Base-by-base conservation (phyloP, 306 rosid species). In the Cotoneaster glaucophyllus region DNA sequence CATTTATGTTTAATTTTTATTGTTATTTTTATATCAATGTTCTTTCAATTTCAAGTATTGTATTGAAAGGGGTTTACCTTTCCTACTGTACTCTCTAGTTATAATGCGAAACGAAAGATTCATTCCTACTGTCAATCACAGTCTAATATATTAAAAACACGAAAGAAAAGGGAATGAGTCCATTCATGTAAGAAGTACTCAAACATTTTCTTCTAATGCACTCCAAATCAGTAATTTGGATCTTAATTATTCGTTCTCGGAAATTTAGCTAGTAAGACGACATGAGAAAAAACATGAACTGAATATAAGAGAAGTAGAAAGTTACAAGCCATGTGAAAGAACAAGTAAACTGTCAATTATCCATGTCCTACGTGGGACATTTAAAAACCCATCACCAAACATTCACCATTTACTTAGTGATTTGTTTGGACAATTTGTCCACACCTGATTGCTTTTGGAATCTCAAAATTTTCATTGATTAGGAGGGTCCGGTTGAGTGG, bases 371-470 rank as follows among this genome's bases (percentile, higher is more conserved):
- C 39, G 43, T 39, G 21, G 26, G 73, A 74, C 62, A 65, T 52
- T 57, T 45, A 56, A 65, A 39, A 81, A 39, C 53, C 68, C 14
- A 26, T 54, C 21, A 41, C 64, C 62, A 76, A 71, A 71, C 69
- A 31, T n/a, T 25, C 73, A 54, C 68, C 62, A 29, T 56, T 29
- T 24, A 32, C 67, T 45, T 24, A 71, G 54, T 76, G 25, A 22
- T 17, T 39, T 57, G 71, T 70, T 69, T 74, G 77, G 66, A 70
- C 39, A 74, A 73, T 85, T 88, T 88, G 93, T 90, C 83, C 88
- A 67, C 82, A 77, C 74, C 83, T 69, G 24, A 41, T 85, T 85
- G 86, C 81, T 67, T 79, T 81, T 64, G 83, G 93, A 90, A 87
- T 84, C 84, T 85, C 29, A 54, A 62, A 39, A 22, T 45, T 22